These are phyloP conservation scores for Betula pendula DNA, from an alignment of 306 rosid genomes.

Conservation along the genomic window DNA sequence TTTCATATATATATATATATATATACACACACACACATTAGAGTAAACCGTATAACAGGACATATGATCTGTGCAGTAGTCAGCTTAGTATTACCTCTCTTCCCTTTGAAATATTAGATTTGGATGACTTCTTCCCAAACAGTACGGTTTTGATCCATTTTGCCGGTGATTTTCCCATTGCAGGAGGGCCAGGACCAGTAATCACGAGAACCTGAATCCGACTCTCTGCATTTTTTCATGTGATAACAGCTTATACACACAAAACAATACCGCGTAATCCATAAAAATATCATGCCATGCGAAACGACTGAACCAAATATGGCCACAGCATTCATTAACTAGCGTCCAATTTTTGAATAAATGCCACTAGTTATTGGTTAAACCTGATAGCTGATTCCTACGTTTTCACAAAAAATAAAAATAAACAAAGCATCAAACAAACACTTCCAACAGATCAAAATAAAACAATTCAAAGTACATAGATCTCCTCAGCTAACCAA, in stretches of 20 bases:
- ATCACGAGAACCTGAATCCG: constrained; percentile 20
- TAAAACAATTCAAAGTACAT: neutral
- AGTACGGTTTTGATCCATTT: constrained; percentile 93
- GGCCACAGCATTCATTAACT: neutral
- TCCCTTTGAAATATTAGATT: constrained; percentile 60
- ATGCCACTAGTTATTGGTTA: neutral
- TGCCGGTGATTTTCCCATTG: constrained; percentile 95
- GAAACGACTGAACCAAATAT: neutral
- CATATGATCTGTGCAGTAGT: neutral
- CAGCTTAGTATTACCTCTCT: constrained; percentile 54
- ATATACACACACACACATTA: no score
- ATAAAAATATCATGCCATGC: neutral
- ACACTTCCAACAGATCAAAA: neutral
- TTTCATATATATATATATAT: no score
- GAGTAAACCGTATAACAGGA: neutral
- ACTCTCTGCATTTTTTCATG: constrained; percentile 18
- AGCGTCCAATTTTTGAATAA: neutral
- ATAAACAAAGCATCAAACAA: neutral
- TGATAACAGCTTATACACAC: constrained; percentile 2
- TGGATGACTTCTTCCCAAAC: constrained; percentile 85
- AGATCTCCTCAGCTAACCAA: constrained; percentile 3
- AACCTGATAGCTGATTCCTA: neutral
- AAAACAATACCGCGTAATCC: neutral
- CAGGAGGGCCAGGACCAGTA: constrained; percentile 37
- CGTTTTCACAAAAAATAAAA: neutral